Evolutionary conservation across 495 filamentous ascomycete species (phyloP).

Genomic region (Durotheca rogersii): DNA sequence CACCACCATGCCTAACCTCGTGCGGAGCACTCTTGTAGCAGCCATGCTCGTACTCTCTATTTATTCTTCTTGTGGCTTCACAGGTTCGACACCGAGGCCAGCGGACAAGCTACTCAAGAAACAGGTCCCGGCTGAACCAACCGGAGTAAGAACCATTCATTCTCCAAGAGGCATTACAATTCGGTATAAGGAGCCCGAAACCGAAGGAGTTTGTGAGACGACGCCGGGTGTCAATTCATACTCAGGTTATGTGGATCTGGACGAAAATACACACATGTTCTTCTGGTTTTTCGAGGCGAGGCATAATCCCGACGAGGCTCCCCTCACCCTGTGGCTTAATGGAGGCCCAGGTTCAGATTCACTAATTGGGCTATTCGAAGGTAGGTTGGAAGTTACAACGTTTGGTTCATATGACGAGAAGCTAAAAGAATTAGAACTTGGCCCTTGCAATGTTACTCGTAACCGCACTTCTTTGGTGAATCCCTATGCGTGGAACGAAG

Average conservation of each 20-base stretch:
- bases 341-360: constrained; percentile 60
- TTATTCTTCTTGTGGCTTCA: constrained; percentile 37
- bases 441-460: constrained; percentile 58
- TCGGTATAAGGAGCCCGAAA: constrained; percentile 55
- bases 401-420: neutral
- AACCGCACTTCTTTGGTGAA: constrained; percentile 55
- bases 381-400: constrained; percentile 37
- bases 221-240: constrained; percentile 37
- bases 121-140: constrained; percentile 46
- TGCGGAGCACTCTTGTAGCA: constrained; percentile 9
- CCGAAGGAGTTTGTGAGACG: constrained; percentile 41
- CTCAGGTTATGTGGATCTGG: constrained; percentile 46
- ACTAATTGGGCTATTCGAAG: constrained; percentile 64
- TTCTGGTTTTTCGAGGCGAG: constrained; percentile 72
- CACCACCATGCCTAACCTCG: constrained; percentile 12
- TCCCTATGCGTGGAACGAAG: constrained; percentile 63
- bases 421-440: constrained; percentile 49
- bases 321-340: constrained; percentile 62
- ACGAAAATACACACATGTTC: constrained; percentile 63
- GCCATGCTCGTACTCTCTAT: constrained; percentile 28
- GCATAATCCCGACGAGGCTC: constrained; percentile 54
- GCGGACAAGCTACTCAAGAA: constrained; percentile 45
- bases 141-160: constrained; percentile 56
- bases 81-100: constrained; percentile 18
- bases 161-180: constrained; percentile 58